Conservation (phyloP, 148 eudicot genomes). For the Fagopyrum tataricum region DNA sequence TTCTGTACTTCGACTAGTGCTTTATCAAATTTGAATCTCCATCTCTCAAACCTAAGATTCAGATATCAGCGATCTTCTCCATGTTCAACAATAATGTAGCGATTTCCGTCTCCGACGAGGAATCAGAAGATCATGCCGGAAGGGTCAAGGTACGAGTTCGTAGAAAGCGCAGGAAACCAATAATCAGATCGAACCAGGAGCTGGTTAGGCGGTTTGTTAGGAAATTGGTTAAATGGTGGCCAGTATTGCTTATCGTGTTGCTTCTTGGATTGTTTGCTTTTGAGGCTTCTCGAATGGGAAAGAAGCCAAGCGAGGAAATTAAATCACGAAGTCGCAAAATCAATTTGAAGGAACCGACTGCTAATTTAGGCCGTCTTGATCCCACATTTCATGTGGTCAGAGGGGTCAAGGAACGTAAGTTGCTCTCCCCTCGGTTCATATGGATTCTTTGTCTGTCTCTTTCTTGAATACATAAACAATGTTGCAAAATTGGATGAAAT, state of each 20-base stretch:
- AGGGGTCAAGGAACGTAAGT: conserved; percentile 75
- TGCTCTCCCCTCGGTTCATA: background rate
- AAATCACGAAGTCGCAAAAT: background rate
- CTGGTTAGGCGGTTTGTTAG: conserved; percentile 18
- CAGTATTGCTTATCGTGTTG: conserved; percentile 41
- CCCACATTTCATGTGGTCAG: conserved; percentile 43
- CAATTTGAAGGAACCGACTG: conserved; percentile 16
- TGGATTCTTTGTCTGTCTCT: background rate
- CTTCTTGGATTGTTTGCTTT: conserved; percentile 44
- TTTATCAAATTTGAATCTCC: background rate
- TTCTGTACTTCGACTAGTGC: background rate
- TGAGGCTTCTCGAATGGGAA: conserved; percentile 49
- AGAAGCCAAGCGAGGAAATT: conserved; percentile 15
- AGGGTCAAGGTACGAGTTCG: conserved; percentile 29
- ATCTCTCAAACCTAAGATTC: background rate
- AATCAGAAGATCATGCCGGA: conserved; percentile 36
- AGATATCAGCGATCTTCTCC: background rate
- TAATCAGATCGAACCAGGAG: conserved; percentile 21
- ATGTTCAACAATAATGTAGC: conserved; percentile 37
- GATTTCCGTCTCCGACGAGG: conserved; percentile 50
- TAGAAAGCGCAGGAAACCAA: conserved; percentile 43
- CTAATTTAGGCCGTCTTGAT: conserved; percentile 60
- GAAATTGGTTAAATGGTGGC: conserved; percentile 55
- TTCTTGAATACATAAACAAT: background rate
- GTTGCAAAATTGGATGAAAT: background rate